Evolutionary conservation across 2,329 filamentous ascomycete genomes (phyloP), one percentile per base, ranked within the genome.

Genomic region (Periconia digitata): DNA sequence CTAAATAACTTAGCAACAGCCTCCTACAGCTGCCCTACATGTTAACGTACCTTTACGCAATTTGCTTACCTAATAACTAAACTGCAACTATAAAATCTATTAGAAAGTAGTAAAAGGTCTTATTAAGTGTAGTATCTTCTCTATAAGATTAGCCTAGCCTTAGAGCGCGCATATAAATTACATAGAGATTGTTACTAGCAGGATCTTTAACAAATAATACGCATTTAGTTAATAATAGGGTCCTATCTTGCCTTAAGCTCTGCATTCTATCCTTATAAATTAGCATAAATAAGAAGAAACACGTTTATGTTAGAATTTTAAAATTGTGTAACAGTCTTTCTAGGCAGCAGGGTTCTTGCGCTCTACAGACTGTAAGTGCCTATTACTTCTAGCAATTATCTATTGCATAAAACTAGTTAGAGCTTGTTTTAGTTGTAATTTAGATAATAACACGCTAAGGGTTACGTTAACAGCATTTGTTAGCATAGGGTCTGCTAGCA

Each of bases 341-440:
- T 35, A 34, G 41, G 45, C 22, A 5, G 43, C 18, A 36, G 47
- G 49, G 34, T 46, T 52, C 18, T 35, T 17, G 39, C 40, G 44
- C 40, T 44, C 47, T 23, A 42, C 41, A 12, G 43, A 44, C 36
- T 45, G 36, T 17, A 46, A 49, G 20, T 44, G 43, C 34, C 40
- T 21, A 37, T 43, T 16, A 40, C 34, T 40, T 10, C 43, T 37
- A 35, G 46, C 50, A 36, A 47, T 46, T 37, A 47, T 47, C 50
- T 46, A 53, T 34, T 41, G 40, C 50, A 52, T 52, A 20, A 53
- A 50, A n/a, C 36, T 23, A 18, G 22, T 24, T 15, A 40, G 50
- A 21, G 40, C 46, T 8, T 40, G 20, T 22, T 44, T 43, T 18
- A 13, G 22, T 22, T 39, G 32, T 20, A 39, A 23, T 18, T 32